These are phyloP conservation scores for Prunus persica DNA, from an alignment of 306 rosid species.

Conservation along the genomic window Prunus_persica_NCBIv2 NC_034010.1:15071501-15072000, in stretches of 20 bases:
- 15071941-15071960: neutral
- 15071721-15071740: neutral
- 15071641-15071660: neutral
- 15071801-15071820: neutral
- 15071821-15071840: neutral
- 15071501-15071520: neutral
- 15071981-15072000: no score
- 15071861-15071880: neutral
- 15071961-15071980: neutral
- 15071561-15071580: neutral
- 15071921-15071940: neutral
- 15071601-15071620: neutral
- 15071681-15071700: neutral
- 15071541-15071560: neutral
- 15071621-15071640: neutral
- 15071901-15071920: neutral
- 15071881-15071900: no score
- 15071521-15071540: neutral
- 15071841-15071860: neutral
- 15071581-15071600: neutral
- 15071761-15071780: neutral
- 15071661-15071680: rapidly evolving
- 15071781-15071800: neutral
- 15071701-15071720: neutral
- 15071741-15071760: neutral